These are phyloP conservation scores for Sporisorium sorghi DNA, from an alignment of 1,284 basidiomycete species.

Conservation along the genomic window DNA sequence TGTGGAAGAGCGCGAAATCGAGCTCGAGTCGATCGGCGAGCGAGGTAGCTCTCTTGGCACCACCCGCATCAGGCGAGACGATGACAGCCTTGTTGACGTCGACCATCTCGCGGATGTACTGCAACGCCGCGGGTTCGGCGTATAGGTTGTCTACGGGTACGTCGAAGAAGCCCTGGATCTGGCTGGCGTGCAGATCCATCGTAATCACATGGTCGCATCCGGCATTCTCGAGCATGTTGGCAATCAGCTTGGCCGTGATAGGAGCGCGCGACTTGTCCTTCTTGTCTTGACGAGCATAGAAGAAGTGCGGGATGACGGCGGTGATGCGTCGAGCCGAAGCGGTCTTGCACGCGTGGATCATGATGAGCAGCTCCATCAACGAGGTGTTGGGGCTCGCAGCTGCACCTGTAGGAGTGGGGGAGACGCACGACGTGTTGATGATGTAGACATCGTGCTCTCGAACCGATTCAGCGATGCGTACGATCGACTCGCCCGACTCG, in stretches of 20 bases:
- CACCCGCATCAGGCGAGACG: constrained; percentile 97
- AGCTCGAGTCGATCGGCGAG: constrained; percentile 96
- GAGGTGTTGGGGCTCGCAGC: constrained; percentile 73
- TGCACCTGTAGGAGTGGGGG: constrained; percentile 67
- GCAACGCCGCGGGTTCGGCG: constrained; percentile 94
- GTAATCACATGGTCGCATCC: constrained; percentile 94
- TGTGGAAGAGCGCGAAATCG: constrained; percentile 99
- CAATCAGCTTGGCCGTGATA: constrained; percentile 97
- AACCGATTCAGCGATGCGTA: constrained; percentile 93
- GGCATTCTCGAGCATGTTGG: constrained; percentile 97
- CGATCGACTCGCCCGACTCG: constrained; percentile 90
- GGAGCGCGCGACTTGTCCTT: constrained; percentile 99
- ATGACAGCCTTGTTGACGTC: constrained; percentile 89
- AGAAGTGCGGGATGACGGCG: constrained; percentile 76
- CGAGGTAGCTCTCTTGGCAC: constrained; percentile 96
- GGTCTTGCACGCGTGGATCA: constrained; percentile 97
- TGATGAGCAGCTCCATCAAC: constrained; percentile 96
- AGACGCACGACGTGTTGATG: constrained; percentile 90
- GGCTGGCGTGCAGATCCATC: constrained; percentile 69
- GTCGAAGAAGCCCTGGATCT: constrained; percentile 92
- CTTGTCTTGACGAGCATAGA: constrained; percentile 80
- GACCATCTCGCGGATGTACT: constrained; percentile 94
- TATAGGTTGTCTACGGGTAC: constrained; percentile 99
- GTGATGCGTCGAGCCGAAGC: constrained; percentile 91
- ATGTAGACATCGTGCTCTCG: constrained; percentile 99